Evolutionary conservation across 2,329 filamentous ascomycete species (phyloP), one percentile per base, ranked within the genome.

Genomic region (Botrytis byssoidea): DNA sequence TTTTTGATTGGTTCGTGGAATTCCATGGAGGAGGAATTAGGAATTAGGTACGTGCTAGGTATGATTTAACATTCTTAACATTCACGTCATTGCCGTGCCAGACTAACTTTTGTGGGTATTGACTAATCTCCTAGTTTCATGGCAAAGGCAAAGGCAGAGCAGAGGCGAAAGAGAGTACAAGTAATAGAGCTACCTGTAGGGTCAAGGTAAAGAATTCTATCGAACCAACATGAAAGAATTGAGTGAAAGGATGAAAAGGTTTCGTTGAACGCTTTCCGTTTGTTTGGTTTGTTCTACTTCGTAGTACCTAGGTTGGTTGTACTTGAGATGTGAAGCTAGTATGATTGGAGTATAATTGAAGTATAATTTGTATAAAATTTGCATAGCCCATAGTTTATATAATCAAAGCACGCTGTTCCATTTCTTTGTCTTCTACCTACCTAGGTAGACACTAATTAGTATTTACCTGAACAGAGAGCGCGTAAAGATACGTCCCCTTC

Each of bases 61-160:
- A n/a, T 61, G 59, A 61, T 61, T 12, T 25, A 37, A 25, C 22
- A 61, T 37, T 61, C 59, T 12, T 25, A 37, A 25, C 22, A 61
- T 37, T 61, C 59, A 40, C 59, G 59, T 61, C 59, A 61, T 35
- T 57, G 51, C 51, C 51, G 51, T 57, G 51, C 51, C 51, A n/a
- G 48, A 55, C 25, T n/a, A 55, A 16, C 12, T 55, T n/a, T n/a
- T n/a, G 25, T 55, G 25, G 48, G 25, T 16, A 55, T 57, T 32
- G 8, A 18, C 14, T 57, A 29, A 60, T 55, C 48, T 55, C 48
- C 48, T 55, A n/a, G 48, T 55, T n/a, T 55, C 25, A 55, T n/a
- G 48, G 48, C 48, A n/a, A 14, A n/a, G 48, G 48, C 25, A 16
- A 3, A n/a, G 46, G 22, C 14, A 42, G 8, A 48, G 22, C 1